phyloP scores from a whole-genome alignment of 805 yeast species.

The Candida lessepsii region DNA sequence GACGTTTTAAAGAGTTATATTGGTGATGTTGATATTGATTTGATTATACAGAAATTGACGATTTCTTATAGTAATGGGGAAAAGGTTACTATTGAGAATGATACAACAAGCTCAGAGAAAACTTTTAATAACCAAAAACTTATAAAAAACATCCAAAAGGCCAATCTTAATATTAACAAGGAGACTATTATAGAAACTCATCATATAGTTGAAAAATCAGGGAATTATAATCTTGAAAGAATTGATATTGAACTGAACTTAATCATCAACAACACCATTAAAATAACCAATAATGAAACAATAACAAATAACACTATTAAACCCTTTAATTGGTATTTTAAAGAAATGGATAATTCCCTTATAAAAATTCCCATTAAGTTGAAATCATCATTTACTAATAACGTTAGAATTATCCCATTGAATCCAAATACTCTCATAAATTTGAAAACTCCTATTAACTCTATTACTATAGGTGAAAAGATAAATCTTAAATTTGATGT shows the following conservation, averaged over 20 bases:
- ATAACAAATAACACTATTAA: background rate
- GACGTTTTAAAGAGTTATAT: conserved; percentile 1
- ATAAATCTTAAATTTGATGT: conserved; percentile 22
- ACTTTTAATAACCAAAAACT: background rate
- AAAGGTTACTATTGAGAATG: background rate
- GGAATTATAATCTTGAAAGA: conserved; percentile 20
- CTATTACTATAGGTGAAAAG: conserved; percentile 32
- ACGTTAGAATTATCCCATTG: conserved; percentile 20
- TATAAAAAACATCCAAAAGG: background rate
- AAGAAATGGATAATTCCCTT: conserved; percentile 2
- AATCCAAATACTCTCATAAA: conserved; percentile 25
- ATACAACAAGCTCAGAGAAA: background rate
- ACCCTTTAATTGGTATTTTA: conserved; percentile 10
- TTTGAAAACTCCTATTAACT: conserved; percentile 10
- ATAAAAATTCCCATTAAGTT: conserved; percentile 9
- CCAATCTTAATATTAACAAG: background rate
- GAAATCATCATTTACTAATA: conserved; percentile 10
- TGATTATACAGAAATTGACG: conserved; percentile 18
- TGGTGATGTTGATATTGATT: conserved; percentile 4
- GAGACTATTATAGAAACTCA: conserved; percentile 21
- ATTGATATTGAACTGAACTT: conserved; percentile 17
- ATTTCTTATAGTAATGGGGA: conserved; percentile 14
- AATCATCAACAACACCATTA: conserved; percentile 6
- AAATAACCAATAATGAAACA: conserved; percentile 12
- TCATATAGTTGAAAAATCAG: conserved; percentile 22